These are phyloP conservation scores for Monascus purpureus DNA, from an alignment of 495 filamentous ascomycete genomes.

Conservation along the genomic window DNA sequence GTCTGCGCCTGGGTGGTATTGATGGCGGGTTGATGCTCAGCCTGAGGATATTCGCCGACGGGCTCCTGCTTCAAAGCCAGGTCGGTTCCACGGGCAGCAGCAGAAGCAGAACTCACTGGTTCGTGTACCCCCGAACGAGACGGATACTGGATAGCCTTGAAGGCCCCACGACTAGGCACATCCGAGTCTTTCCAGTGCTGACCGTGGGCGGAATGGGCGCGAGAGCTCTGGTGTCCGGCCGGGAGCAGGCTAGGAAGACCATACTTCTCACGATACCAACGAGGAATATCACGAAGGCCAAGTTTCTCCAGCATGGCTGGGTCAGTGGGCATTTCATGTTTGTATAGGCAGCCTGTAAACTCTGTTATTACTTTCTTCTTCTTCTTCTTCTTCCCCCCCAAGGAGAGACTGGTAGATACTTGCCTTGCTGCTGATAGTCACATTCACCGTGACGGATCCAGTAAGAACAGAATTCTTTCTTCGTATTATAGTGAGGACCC, in stretches of 20 bases:
- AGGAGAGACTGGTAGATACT: no score
- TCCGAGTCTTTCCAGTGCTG: constrained; percentile 8
- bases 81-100: constrained; percentile 4
- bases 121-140: constrained; percentile 5
- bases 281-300: constrained; percentile 43
- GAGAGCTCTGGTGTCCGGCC: constrained; percentile 7
- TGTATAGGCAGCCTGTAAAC: constrained; percentile 57
- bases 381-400: not conserved
- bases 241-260: constrained; percentile 17
- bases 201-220: constrained; percentile 3
- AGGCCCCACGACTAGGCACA: constrained; percentile 2
- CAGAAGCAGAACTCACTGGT: constrained; percentile 1
- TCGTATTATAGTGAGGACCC: constrained; percentile 8
- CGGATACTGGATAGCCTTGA: constrained; percentile 12
- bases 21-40: constrained; percentile 4
- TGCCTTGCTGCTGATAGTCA: constrained; percentile 64
- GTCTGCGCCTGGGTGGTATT: constrained; percentile 1
- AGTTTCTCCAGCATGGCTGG: constrained; percentile 42
- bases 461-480: constrained; percentile 74
- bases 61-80: constrained; percentile 3
- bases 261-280: constrained; percentile 41
- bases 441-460: constrained; percentile 78
- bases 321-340: constrained; percentile 72
- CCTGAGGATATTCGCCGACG: constrained; percentile 1
- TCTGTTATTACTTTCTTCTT: constrained; percentile 3